Evolutionary conservation across 495 filamentous ascomycete genomes (phyloP).

Genomic region (Daldinia bambusicola): DNA sequence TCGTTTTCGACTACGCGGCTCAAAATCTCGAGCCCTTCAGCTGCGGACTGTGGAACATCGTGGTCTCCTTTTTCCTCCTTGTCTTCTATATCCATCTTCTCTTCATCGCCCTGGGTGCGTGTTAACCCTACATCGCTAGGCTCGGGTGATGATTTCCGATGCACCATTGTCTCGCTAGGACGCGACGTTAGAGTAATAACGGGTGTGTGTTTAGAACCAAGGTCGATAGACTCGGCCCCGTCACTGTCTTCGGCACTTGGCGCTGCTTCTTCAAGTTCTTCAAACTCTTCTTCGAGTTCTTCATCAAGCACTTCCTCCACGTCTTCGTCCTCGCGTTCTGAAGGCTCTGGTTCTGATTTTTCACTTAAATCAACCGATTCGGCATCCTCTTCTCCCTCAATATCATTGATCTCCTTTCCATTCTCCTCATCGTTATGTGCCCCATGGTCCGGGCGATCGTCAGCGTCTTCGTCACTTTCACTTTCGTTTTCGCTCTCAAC

Average conservation of each 20-base stretch:
- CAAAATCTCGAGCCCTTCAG: constrained; percentile 45
- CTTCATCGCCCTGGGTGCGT: constrained; percentile 9
- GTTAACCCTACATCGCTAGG: not conserved
- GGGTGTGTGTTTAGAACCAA: not conserved
- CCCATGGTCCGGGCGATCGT: constrained; percentile 19
- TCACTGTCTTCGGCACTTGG: constrained; percentile 13
- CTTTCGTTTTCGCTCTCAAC: constrained; percentile 20
- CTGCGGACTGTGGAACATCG: constrained; percentile 29
- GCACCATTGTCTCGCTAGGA: not conserved
- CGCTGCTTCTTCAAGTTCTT: constrained; percentile 24
- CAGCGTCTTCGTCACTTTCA: constrained; percentile 17
- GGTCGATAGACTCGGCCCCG: constrained; percentile 7
- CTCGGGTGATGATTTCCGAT: constrained; percentile 2
- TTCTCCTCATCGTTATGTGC: constrained; percentile 17
- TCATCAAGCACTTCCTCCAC: constrained; percentile 11
- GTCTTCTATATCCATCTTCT: constrained; percentile 30
- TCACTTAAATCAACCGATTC: constrained; percentile 11
- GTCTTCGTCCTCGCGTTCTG: constrained; percentile 17
- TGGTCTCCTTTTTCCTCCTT: constrained; percentile 14
- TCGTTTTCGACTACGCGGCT: constrained; percentile 39
- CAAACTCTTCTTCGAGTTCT: constrained; percentile 2
- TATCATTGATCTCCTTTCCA: constrained; percentile 15
- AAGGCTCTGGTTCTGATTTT: constrained; percentile 13
- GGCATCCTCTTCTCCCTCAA: constrained; percentile 17
- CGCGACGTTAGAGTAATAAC: not conserved